Evolutionary conservation across 2,329 filamentous ascomycete genomes (phyloP), one percentile per base, ranked within the genome.

Genomic region (Alternaria metachromatica): DNA sequence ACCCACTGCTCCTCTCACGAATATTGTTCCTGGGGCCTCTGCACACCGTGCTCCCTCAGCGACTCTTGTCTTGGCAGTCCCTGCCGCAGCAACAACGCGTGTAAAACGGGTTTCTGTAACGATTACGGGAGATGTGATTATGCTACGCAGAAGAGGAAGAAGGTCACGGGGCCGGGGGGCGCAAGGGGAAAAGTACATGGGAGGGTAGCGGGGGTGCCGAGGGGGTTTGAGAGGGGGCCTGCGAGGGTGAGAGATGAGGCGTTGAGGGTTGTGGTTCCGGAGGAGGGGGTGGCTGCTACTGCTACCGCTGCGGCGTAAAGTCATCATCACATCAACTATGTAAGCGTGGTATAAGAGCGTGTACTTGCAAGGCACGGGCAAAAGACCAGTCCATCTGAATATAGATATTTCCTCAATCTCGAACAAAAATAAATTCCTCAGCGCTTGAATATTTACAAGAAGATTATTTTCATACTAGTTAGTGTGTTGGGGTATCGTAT

Each of bases 31-130:
- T 77, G 74, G 74, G 73, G 75, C 2, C 10, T 65, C 2, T 80
- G 77, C 53, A 67, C 64, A 8, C 26, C 63, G 1, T 80, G 77
- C 45, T 58, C 30, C 0, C 6, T 60, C 0, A 48, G 21, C 0
- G 72, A 73, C 20, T 58, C 66, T 1, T 78, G 76, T 54, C 66
- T 76, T 6, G 76, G 76, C 5, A 63, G 64, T 0, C 55, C 51
- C 0, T 80, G 77, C 62, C 69, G 63, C 30, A 72, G 63, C 26
- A 74, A 70, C 41, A 72, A 73, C 30, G 68, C 63, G n/a, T 79
- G 77, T 41, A 77, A 76, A 55, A 78, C 76, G 1, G 76, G 76
- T 0, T 75, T 69, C 50, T 80, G 77, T 37, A 80, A 79, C 20
- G 50, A 53, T 1, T 57, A 73, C 33, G 76, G 72, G 0, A 63